Conservation (phyloP, 257 asterid species). For the Solanum ossicruentum region DNA sequence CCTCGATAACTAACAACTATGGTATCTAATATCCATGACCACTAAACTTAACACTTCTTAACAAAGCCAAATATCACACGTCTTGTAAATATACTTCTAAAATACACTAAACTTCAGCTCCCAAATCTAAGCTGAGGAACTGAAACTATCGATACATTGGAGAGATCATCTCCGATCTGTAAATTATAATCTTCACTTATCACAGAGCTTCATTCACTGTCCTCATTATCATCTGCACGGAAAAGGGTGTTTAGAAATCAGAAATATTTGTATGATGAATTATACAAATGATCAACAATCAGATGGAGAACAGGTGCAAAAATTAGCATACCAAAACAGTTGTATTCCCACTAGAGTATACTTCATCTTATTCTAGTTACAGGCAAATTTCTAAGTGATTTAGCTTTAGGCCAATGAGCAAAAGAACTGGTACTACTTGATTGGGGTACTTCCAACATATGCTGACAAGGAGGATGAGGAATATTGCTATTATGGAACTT, state of each 20-base stretch:
- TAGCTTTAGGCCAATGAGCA: not conserved
- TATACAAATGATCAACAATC: not conserved
- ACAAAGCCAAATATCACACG: not conserved
- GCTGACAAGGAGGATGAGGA: not conserved
- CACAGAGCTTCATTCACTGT: constrained; percentile 37
- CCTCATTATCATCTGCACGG: constrained; percentile 47
- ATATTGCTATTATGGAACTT: not conserved
- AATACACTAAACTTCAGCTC: not conserved
- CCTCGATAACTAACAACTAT: not conserved
- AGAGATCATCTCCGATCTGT: not conserved
- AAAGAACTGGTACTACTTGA: not conserved
- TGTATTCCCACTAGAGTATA: not conserved
- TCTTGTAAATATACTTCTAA: not conserved
- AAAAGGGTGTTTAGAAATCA: not conserved
- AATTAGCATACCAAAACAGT: not conserved
- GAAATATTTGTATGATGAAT: not conserved
- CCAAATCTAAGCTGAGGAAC: not conserved
- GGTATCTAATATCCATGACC: not conserved
- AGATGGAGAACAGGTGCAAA: not conserved
- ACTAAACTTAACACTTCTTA: not conserved
- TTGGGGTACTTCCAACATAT: not conserved
- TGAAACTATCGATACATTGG: not conserved
- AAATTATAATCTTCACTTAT: not conserved
- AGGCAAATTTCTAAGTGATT: not conserved
- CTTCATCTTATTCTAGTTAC: not conserved